Evolutionary conservation across 495 filamentous ascomycete species (phyloP), one percentile per base, ranked within the genome.

Genomic region (Arthonia radiata): DNA sequence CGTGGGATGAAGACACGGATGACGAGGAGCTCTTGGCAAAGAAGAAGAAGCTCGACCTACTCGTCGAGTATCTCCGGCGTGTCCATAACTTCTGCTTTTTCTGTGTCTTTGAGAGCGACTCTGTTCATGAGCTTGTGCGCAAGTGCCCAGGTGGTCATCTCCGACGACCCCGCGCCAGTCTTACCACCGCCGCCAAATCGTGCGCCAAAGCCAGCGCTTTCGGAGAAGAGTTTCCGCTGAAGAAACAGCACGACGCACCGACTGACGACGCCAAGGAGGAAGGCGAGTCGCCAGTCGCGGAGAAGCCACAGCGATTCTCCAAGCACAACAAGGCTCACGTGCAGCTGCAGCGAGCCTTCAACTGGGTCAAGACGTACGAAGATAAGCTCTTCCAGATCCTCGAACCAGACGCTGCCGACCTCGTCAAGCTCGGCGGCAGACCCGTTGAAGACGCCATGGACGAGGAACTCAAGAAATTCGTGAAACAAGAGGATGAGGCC

Each of bases 41-140:
- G 55, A 93, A 93, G 53, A 99, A 99, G 62, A 81, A 78, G 38
- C 61, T 99, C 19, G 86, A 99, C 46, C 52, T 99, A 27, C 60
- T 86, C 46, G 83, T 99, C 18, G 86, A 97, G 47, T 97, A 97
- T 44, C 61, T 97, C 27, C 79, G 86, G 18, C 69, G 86, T 9
- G 83, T 93, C 28, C 86, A 82, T 63, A 91, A 83, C 45, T 93
- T 94, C 52, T 97, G 86, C 55, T 92, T 97, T 56, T 97, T 93
- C 56, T 97, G 86, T 48, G 86, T 97, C 15, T 93, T 93, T 40
- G 89, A 93, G 47, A 81, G 78, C 46, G 86, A 97, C 45, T 93
- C 83, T 0, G 69, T 97, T 19, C 89, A 94, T 41, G 86, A 94
- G 45, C 57, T 97, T 26, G 80, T 72, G 16, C 64, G 89, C 27